These are phyloP conservation scores for Macrolepiota fuliginosa DNA, from an alignment of 768 basidiomycete species.

Conservation along the genomic window DNA sequence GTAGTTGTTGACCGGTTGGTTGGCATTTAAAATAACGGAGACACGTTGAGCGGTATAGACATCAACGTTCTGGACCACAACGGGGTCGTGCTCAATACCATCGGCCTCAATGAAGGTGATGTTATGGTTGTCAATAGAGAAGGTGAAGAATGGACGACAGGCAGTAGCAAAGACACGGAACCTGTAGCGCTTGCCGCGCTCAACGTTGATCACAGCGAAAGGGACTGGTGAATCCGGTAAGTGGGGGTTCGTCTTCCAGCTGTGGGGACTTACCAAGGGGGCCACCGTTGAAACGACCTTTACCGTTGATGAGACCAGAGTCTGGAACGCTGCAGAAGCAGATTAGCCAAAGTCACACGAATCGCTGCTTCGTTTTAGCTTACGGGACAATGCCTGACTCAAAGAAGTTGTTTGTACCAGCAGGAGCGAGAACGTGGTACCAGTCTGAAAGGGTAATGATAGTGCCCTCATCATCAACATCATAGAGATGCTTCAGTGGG, in stretches of 20 bases:
- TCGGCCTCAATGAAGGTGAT: slow-evolving; percentile 29
- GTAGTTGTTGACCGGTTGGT: slow-evolving; percentile 27
- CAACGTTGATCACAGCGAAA: slow-evolving; percentile 38
- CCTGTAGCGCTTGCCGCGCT: slow-evolving; percentile 43
- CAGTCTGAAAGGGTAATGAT: slow-evolving; percentile 16
- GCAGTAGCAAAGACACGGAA: slow-evolving; percentile 51
- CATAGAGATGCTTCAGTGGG: slow-evolving; percentile 18
- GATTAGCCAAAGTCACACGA: not conserved
- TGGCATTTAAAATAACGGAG: slow-evolving; percentile 29
- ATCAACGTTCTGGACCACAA: slow-evolving; percentile 35
- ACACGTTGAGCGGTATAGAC: slow-evolving; percentile 31
- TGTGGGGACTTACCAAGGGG: slow-evolving; percentile 14
- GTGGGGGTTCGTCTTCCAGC: not conserved
- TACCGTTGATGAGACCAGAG: slow-evolving; percentile 20
- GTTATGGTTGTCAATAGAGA: slow-evolving; percentile 33
- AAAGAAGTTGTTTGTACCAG: not conserved
- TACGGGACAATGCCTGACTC: slow-evolving; percentile 11
- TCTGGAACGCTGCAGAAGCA: not conserved
- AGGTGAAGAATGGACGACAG: slow-evolving; percentile 38
- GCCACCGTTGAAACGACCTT: slow-evolving; percentile 20
- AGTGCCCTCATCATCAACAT: slow-evolving; percentile 18
- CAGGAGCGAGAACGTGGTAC: slow-evolving; percentile 13
- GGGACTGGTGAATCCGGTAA: not conserved
- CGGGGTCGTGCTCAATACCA: slow-evolving; percentile 28
- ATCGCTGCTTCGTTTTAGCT: not conserved